These are phyloP conservation scores for Hericium erinaceus DNA, from an alignment of 768 basidiomycete species.

Conservation along the genomic window DNA sequence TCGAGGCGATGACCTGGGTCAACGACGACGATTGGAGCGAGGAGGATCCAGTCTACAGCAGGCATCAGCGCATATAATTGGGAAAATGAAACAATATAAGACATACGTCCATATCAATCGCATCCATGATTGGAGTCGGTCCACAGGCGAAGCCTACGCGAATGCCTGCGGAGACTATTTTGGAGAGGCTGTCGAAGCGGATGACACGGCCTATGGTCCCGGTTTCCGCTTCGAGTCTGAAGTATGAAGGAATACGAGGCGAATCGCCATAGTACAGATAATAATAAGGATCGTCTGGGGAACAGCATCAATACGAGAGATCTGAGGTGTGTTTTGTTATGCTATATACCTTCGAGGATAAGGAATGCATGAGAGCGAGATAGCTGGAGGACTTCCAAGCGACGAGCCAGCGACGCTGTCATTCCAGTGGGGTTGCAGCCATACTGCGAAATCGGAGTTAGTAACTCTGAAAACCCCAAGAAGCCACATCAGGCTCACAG, in stretches of 20 bases:
- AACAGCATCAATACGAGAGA: not conserved
- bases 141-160: conserved; percentile 78
- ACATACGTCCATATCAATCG: conserved; percentile 64
- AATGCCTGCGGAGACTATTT: conserved; percentile 69
- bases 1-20: conserved; percentile 51
- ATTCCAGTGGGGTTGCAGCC: conserved; percentile 85
- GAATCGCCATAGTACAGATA: conserved; percentile 65
- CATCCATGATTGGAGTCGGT: conserved; percentile 54
- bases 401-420: conserved; percentile 61
- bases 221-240: conserved; percentile 63
- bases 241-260: conserved; percentile 68
- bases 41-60: conserved; percentile 47
- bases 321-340: not conserved
- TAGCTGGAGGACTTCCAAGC: conserved; percentile 61
- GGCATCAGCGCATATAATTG: not conserved
- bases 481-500: conserved; percentile 29
- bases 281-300: conserved; percentile 70
- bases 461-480: not conserved
- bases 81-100: not conserved
- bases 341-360: conserved; percentile 67
- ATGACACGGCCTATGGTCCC: conserved; percentile 66
- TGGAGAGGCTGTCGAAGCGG: conserved; percentile 86
- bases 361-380: conserved; percentile 68
- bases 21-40: conserved; percentile 61
- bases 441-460: conserved; percentile 33